These are phyloP conservation scores for Ustilago sp. DNA, from an alignment of 1,284 basidiomycete species.

Conservation along the genomic window DNA sequence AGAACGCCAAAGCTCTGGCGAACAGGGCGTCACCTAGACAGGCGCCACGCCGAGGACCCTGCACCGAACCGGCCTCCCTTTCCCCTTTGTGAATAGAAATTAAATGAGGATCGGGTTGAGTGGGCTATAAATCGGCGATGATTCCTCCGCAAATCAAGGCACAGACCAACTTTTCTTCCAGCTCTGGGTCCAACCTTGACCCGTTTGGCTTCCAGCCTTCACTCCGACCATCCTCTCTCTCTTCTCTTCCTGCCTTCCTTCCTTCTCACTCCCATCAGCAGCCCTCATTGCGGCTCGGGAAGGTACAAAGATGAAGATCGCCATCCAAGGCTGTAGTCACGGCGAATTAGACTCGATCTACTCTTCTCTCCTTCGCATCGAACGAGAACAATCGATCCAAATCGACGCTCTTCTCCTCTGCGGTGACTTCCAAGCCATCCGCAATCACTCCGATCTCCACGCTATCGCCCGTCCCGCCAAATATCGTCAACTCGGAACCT, in stretches of 20 bases:
- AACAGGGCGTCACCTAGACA: not conserved
- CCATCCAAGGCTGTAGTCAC: constrained; percentile 95
- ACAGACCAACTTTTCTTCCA: constrained; percentile 4
- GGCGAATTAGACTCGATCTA: constrained; percentile 79
- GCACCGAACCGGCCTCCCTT: constrained; percentile 4
- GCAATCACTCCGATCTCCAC: constrained; percentile 86
- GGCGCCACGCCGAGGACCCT: constrained; percentile 11
- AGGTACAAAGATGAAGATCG: constrained; percentile 74
- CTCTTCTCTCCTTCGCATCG: constrained; percentile 77
- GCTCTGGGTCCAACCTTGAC: not conserved
- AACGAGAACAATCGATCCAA: constrained; percentile 76
- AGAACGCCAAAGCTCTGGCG: not conserved
- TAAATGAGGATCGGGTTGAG: not conserved
- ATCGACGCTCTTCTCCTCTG: constrained; percentile 85
- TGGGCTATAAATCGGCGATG: not conserved
- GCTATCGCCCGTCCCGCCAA: constrained; percentile 92
- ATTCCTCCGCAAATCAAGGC: not conserved
- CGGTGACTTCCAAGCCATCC: constrained; percentile 92
- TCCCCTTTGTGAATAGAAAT: not conserved
- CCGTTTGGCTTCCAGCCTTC: not conserved
- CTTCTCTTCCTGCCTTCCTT: no score
- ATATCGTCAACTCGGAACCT: constrained; percentile 82
- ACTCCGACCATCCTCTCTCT: no score
- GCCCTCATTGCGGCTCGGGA: no score
- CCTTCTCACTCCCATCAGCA: not conserved